phyloP scores from a whole-genome alignment of 805 yeast genomes.

The Zygosaccharomyces gambellarensis region DNA sequence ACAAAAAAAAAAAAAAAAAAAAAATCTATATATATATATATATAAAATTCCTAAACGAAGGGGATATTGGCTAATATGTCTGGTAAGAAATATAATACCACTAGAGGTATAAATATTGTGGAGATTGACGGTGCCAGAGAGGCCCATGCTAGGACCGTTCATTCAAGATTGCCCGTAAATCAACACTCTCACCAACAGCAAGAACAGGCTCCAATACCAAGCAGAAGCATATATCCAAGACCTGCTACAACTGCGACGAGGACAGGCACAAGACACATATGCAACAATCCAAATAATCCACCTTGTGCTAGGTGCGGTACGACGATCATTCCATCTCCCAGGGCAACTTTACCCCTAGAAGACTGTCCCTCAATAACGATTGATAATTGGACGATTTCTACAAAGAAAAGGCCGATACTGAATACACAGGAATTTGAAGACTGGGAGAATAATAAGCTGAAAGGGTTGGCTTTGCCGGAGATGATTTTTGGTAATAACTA shows the following conservation, averaged over 20 bases:
- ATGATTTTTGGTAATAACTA: slow-evolving; percentile 91
- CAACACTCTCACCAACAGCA: slow-evolving; percentile 1
- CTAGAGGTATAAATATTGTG: slow-evolving; percentile 46
- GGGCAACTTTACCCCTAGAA: slow-evolving; percentile 54
- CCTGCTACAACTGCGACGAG: slow-evolving; percentile 6
- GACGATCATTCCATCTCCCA: slow-evolving; percentile 75
- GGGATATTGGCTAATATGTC: slow-evolving; percentile 2
- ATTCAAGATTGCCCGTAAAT: slow-evolving; percentile 32
- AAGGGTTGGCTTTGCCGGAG: slow-evolving; percentile 86
- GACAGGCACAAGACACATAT: slow-evolving; percentile 18
- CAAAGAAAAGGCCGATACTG: slow-evolving; percentile 72
- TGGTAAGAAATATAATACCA: slow-evolving; percentile 8
- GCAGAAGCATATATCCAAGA: background rate
- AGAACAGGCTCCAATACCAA: slow-evolving; percentile 2
- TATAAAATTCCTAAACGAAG: background rate
- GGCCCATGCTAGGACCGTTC: slow-evolving; percentile 43
- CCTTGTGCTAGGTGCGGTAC: slow-evolving; percentile 62
- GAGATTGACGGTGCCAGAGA: slow-evolving; percentile 61
- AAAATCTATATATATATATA: background rate
- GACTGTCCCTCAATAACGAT: slow-evolving; percentile 68
- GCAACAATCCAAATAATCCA: slow-evolving; percentile 38
- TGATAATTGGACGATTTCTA: slow-evolving; percentile 69
- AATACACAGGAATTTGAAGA: slow-evolving; percentile 68
- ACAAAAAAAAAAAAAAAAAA: background rate
- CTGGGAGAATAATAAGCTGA: slow-evolving; percentile 47